Base-by-base conservation (phyloP, 2,329 filamentous ascomycete genomes). In the Aspergillus puulaauensis region DNA sequence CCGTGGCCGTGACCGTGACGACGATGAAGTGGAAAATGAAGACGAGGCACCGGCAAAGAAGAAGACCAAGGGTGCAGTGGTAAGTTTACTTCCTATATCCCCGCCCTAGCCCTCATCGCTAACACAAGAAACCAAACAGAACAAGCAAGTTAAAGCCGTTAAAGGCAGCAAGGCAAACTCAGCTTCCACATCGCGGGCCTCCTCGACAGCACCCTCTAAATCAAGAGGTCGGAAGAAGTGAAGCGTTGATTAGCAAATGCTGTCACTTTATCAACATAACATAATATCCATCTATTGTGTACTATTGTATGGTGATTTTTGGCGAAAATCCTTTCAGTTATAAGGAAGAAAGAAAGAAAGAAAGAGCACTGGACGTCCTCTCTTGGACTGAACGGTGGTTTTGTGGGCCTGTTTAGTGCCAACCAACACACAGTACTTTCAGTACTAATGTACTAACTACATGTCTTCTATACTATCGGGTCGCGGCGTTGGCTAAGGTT, bases 61-160 rank as follows among this genome's bases (percentile, higher is more conserved):
- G 84, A 96, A 96, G 85, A 83, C 87, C 15, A 96, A 96, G 83
- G 91, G 90, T 53, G 89, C 92, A 61, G 96, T 96, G 85, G 91
- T 95, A 81, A 72, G 86, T 75, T 31, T 11, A 31, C 51, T 47
- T 23, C 41, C 8, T 31, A 12, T 17, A 11, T 17, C 39, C 51
- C 54, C 17, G 24, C 54, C 44, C 40, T 14, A 27, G 4, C 17
- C 17, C 23, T 27, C 44, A 17, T 19, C 27, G 19, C 15, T 33
- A 33, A 47, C 37, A 51, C 52, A 54, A 54, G 67, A 54, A 39
- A 50, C 8, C 65, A 50, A 31, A 63, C 72, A 98, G 93, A 96
- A 97, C 76, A 98, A 98, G 79, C 87, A 91, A 52, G 84, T 97
- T 48, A 95, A 97, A 66, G 90, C 88, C 47, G 86, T 96, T 70